These are phyloP conservation scores for Huntiella moniliformis DNA, from an alignment of 2,329 filamentous ascomycete species.

Conservation along the genomic window DNA sequence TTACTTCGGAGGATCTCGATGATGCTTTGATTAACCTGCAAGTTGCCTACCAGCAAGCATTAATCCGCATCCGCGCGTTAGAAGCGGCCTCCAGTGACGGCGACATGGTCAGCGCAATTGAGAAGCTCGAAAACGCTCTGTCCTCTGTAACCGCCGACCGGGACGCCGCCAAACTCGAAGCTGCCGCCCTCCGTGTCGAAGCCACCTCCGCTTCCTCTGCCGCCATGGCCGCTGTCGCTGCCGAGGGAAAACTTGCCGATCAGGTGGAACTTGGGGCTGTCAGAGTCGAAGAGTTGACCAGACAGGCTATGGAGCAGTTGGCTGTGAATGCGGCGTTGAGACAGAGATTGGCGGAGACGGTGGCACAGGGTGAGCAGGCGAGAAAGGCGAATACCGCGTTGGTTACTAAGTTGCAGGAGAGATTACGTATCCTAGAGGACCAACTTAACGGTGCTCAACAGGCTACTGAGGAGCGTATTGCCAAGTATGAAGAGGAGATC, in stretches of 20 bases:
- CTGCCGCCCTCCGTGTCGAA: conserved; percentile 40
- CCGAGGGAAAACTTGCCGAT: conserved; percentile 45
- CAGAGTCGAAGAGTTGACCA: conserved; percentile 61
- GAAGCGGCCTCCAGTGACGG: conserved; percentile 36
- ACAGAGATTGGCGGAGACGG: conserved; percentile 56
- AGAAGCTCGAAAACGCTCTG: conserved; percentile 49
- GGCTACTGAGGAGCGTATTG: conserved; percentile 66
- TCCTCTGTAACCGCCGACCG: conserved; percentile 51
- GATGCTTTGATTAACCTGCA: conserved; percentile 59
- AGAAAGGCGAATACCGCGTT: conserved; percentile 62
- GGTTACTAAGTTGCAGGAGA: conserved; percentile 68
- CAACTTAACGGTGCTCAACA: conserved; percentile 67
- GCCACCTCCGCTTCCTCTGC: conserved; percentile 37
- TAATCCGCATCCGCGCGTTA: conserved; percentile 47
- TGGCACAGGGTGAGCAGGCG: conserved; percentile 66
- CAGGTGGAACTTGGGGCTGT: conserved; percentile 56
- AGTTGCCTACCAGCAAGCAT: conserved; percentile 45
- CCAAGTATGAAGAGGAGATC: conserved; percentile 74
- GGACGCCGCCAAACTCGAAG: conserved; percentile 50
- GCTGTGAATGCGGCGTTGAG: conserved; percentile 59
- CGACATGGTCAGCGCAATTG: conserved; percentile 42
- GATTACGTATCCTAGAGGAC: conserved; percentile 68
- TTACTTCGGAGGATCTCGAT: conserved; percentile 53
- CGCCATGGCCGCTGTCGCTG: conserved; percentile 36
- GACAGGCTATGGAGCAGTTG: conserved; percentile 63